Percentiles rank a stretch among this genome's conserved stretches.
Conservation (phyloP, 106 monocot genomes). For the Dendrobium chrysotoxum region DNA sequence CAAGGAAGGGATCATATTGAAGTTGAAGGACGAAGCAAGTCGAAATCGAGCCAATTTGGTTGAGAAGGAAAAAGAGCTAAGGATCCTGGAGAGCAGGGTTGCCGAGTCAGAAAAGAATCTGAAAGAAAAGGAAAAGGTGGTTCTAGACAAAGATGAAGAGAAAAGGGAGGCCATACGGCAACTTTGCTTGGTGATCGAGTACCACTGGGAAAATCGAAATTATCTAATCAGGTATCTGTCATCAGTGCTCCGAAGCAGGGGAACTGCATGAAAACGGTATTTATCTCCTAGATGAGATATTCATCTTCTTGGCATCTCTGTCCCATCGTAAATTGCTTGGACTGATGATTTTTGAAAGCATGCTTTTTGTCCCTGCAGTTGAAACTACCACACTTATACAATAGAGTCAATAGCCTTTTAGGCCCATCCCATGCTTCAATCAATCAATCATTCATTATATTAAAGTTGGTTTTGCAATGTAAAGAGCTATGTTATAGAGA, state of each 20-base stretch:
- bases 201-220: conserved; percentile 57
- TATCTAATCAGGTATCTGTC: conserved; percentile 29
- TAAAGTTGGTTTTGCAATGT: neutral
- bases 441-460: conserved; percentile 6
- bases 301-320: neutral
- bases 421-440: neutral
- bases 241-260: conserved; percentile 3
- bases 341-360: neutral
- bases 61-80: conserved; percentile 20
- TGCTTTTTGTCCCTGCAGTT: neutral
- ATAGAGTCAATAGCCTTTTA: neutral
- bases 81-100: conserved; percentile 9
- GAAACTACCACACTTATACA: neutral
- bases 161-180: conserved; percentile 80
- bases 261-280: neutral
- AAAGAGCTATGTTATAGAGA: neutral
- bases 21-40: conserved; percentile 26
- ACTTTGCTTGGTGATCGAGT: conserved; percentile 63
- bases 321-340: neutral
- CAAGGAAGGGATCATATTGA: conserved; percentile 28
- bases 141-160: conserved; percentile 34
- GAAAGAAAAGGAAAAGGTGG: conserved; percentile 29
- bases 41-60: conserved; percentile 14
- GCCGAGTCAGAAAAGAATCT: conserved; percentile 18
- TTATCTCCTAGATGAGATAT: neutral